phyloP scores from a whole-genome alignment of 2,329 filamentous ascomycete species.

The Raffaelea ambrosiae region DNA sequence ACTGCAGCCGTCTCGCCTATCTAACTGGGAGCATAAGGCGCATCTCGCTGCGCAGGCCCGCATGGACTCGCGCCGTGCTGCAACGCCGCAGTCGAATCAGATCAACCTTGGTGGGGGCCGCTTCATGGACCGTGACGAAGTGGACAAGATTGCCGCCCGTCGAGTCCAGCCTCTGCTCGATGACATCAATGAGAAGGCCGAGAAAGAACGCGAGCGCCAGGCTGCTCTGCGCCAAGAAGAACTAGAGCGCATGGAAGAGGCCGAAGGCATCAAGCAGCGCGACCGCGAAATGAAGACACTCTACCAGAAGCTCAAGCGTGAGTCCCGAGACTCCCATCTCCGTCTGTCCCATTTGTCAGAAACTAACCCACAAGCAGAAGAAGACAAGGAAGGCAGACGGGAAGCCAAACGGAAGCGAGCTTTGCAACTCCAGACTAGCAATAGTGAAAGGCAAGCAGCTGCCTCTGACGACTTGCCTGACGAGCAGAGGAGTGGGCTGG shows the following conservation, averaged over 20 bases:
- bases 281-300: conserved; percentile 46
- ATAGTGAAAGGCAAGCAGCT: not conserved
- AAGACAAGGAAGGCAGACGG: conserved; percentile 30
- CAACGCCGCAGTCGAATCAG: conserved; percentile 38
- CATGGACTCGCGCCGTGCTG: conserved; percentile 49
- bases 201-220: conserved; percentile 60
- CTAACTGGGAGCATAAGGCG: conserved; percentile 73
- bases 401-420: not conserved
- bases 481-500: not conserved
- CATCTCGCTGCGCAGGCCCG: conserved; percentile 59
- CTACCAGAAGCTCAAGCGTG: conserved; percentile 50
- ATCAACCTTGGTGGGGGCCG: conserved; percentile 71
- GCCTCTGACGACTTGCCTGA: not conserved
- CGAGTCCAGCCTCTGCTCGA: conserved; percentile 77
- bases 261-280: conserved; percentile 32
- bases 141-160: conserved; percentile 69
- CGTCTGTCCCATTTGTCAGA: not conserved
- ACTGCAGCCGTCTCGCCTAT: conserved; percentile 57
- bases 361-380: conserved; percentile 24
- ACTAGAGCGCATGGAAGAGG: conserved; percentile 36
- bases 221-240: conserved; percentile 54
- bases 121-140: conserved; percentile 67
- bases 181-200: conserved; percentile 73
- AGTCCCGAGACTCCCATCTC: conserved; percentile 39
- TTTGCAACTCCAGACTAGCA: not conserved